phyloP scores from a whole-genome alignment of 177 flowering plant genomes.

The Vitis hybrid region DNA sequence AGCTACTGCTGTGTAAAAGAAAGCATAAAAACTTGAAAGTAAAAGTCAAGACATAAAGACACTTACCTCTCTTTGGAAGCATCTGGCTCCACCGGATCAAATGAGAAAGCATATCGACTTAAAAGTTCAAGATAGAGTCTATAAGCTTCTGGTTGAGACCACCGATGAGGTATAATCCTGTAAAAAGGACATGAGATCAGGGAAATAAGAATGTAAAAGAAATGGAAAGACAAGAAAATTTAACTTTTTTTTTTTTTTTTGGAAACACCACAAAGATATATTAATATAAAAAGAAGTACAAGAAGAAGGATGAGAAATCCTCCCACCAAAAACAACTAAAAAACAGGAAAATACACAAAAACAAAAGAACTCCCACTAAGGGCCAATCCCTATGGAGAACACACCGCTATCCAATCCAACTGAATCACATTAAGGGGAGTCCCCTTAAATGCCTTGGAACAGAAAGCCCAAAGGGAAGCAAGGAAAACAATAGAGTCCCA shows the following conservation, averaged over 20 bases:
- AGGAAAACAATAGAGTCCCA: too few relatives aligned
- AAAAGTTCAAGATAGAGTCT: slow-evolving; percentile 74
- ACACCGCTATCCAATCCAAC: too few relatives aligned
- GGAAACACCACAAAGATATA: too few relatives aligned
- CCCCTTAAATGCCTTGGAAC: too few relatives aligned
- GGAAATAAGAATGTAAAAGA: neutral
- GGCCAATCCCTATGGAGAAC: too few relatives aligned
- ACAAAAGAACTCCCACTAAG: too few relatives aligned
- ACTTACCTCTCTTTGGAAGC: slow-evolving; percentile 45
- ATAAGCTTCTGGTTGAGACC: slow-evolving; percentile 66
- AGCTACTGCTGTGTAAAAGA: neutral
- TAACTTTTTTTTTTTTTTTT: neutral
- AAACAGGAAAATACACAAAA: too few relatives aligned
- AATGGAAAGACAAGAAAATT: neutral
- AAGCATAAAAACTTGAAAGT: neutral
- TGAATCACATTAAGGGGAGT: too few relatives aligned
- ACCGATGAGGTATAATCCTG: slow-evolving; percentile 59
- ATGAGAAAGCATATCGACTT: slow-evolving; percentile 37
- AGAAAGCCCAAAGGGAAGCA: too few relatives aligned
- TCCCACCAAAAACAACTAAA: too few relatives aligned
- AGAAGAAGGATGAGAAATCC: too few relatives aligned
- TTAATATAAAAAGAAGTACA: too few relatives aligned
- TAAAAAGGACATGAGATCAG: neutral
- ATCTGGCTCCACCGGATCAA: slow-evolving; percentile 22
- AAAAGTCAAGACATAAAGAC: neutral